phyloP scores from a whole-genome alignment of 192 early-diverging fungal genomes.

The Coemansia reversa region DNA sequence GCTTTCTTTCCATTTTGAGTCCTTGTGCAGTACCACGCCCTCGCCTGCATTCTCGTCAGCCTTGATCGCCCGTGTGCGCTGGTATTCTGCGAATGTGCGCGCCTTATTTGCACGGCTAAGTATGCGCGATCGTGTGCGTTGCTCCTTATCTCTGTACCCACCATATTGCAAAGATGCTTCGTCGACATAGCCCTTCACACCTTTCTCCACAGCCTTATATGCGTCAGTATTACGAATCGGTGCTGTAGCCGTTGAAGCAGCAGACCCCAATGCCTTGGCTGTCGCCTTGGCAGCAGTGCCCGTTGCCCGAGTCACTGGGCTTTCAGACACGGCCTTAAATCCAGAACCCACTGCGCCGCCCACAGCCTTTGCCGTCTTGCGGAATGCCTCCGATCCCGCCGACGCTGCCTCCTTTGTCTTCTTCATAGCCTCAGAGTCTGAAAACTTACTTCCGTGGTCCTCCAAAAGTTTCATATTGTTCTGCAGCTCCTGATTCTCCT shows the following conservation, averaged over 20 bases:
- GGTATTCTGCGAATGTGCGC: slow-evolving; percentile 55
- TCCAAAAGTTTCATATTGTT: slow-evolving; percentile 86
- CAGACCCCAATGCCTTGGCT: slow-evolving; percentile 63
- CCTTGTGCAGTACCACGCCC: slow-evolving; percentile 81
- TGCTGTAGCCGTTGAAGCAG: slow-evolving; percentile 63
- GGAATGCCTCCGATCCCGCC: slow-evolving; percentile 59
- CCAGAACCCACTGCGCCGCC: slow-evolving; percentile 64
- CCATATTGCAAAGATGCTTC: slow-evolving; percentile 70
- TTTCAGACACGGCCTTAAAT: slow-evolving; percentile 67
- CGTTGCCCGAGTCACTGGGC: slow-evolving; percentile 77
- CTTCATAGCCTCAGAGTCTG: slow-evolving; percentile 85
- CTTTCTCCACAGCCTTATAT: slow-evolving; percentile 63
- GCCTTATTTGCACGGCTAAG: slow-evolving; percentile 45
- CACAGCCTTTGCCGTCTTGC: slow-evolving; percentile 71
- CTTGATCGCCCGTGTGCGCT: slow-evolving; percentile 36
- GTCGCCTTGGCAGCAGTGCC: slow-evolving; percentile 65
- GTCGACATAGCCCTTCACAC: slow-evolving; percentile 68
- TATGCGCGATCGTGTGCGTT: slow-evolving; percentile 51
- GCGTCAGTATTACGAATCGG: slow-evolving; percentile 67
- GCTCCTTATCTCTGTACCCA: slow-evolving; percentile 75
- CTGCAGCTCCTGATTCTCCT: slow-evolving; percentile 94
- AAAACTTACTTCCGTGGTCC: slow-evolving; percentile 76
- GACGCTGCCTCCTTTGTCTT: slow-evolving; percentile 73
- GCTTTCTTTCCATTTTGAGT: slow-evolving; percentile 80
- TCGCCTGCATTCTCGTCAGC: slow-evolving; percentile 65